A percentile compares a stretch with the other conserved stretches of the same genome.
Conservation (phyloP, 202 grass and related monocot genomes). For the Tripidium arundinaceum region DNA sequence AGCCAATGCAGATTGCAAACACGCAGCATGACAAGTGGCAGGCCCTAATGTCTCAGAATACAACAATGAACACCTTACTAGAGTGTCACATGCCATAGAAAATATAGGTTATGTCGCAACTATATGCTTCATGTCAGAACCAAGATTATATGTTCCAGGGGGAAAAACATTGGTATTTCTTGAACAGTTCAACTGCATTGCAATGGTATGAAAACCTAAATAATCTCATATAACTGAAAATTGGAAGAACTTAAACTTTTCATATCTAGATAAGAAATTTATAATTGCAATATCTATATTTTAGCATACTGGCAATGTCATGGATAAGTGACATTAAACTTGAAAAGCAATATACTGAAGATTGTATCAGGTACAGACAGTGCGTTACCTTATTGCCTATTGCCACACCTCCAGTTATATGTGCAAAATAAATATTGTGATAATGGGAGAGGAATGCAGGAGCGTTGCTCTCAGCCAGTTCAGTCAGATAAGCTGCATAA, state of each 20-base stretch:
- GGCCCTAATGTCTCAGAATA: background rate
- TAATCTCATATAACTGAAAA: background rate
- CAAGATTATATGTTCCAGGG: background rate
- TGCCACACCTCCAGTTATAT: conserved; percentile 63
- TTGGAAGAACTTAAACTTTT: background rate
- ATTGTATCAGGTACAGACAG: background rate
- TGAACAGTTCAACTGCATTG: background rate
- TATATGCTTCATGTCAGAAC: background rate
- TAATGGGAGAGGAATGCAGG: conserved; percentile 89
- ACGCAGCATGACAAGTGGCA: background rate
- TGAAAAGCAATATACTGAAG: background rate
- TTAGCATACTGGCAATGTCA: background rate
- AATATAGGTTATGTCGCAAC: background rate
- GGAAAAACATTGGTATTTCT: background rate
- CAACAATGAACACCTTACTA: background rate
- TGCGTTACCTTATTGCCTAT: conserved; percentile 77
- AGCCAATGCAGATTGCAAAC: background rate
- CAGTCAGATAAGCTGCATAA: no score
- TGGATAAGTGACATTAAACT: background rate
- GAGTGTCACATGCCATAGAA: background rate
- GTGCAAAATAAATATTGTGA: conserved; percentile 94
- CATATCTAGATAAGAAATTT: background rate
- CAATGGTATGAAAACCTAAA: background rate
- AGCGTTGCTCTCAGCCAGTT: no score
- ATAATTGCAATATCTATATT: background rate